These are phyloP conservation scores for Lycium barbarum DNA, from an alignment of 257 asterid species.

Conservation along the genomic window DNA sequence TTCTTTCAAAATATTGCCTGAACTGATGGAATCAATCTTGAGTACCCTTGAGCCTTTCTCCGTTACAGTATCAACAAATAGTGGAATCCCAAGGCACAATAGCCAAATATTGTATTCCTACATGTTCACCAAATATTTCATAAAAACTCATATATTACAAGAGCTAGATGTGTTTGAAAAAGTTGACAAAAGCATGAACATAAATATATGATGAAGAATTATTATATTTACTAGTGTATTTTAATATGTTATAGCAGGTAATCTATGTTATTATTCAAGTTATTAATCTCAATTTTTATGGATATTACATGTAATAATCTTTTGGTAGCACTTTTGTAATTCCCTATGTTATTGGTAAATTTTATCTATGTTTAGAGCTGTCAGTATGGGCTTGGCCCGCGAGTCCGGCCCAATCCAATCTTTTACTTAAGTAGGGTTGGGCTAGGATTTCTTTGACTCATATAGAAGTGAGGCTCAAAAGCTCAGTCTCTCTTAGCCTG, in stretches of 20 bases:
- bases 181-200: background rate
- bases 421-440: too few species aligned
- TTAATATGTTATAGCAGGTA: background rate
- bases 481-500: too few species aligned
- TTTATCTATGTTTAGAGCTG: too few species aligned
- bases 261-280: background rate
- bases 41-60: slow-evolving; percentile 37
- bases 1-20: slow-evolving; percentile 43
- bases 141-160: background rate
- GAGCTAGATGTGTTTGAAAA: background rate
- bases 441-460: too few species aligned
- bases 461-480: too few species aligned
- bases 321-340: background rate
- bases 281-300: background rate
- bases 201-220: background rate
- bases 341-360: background rate
- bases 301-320: background rate
- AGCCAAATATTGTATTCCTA: slow-evolving; percentile 45
- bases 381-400: too few species aligned
- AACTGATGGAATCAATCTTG: slow-evolving; percentile 47
- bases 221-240: background rate
- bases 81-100: slow-evolving; percentile 42
- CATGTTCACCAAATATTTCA: background rate
- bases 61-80: slow-evolving; percentile 43
- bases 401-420: too few species aligned